Evolutionary conservation across 805 yeast genomes (phyloP), one percentile per base, ranked within the genome.

Genomic region (Suhomyces faveliae): DNA sequence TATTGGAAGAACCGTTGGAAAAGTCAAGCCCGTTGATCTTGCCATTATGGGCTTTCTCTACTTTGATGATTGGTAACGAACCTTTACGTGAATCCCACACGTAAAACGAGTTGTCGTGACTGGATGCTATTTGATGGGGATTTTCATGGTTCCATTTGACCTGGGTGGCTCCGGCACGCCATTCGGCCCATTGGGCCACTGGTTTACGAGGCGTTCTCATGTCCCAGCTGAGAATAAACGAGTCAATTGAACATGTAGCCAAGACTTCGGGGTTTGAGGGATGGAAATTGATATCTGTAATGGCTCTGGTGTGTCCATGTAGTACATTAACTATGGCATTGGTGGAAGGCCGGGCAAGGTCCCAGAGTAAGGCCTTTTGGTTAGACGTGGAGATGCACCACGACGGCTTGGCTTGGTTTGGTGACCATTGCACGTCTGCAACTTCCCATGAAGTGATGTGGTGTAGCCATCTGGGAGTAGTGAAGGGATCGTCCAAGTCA

Each of bases 401-500:
- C 5, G 85, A 76, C 1, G 96, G 92, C 54, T 87, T 88, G 1
- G 84, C 77, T 48, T 67, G 69, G 62, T 94, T 97, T 0, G 97
- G 97, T 2, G 95, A 88, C 98, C 99, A 94, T 65, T 94, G 98
- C 1, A 92, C 97, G 63, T 92, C 97, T 0, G 99, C 97, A 3
- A 94, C 99, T 64, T 94, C 98, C 98, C 98, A 94, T 0, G 96
- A 83, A 0, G 97, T 92, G 29, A 83, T 76, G 61, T 94, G 97
- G 47, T 84, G 95, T 12, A 94, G 77, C 91, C 95, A 89, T 49
- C 99, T 73, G 0, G 99, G 99, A 0, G 96, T 90, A 0, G 92
- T 81, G 66, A 89, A 92, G 0, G 98, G 99, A 63, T 94, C 97
- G 59, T 92, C 96, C 37, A 94, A 67, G 67, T 94, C 98, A n/a